Evolutionary conservation across 164 flowering plant genomes (phyloP).

Genomic region (grape (Vitis vinifera)): ASM3070453v1 NC_081811.1:25980501-25981000

Average conservation of each 20-base stretch:
- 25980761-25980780: constrained; percentile 78
- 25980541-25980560: background rate
- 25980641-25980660: constrained; percentile 90
- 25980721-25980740: constrained; percentile 89
- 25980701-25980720: constrained; percentile 80
- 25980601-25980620: background rate
- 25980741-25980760: constrained; percentile 86
- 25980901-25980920: constrained; percentile 82
- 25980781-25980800: constrained; percentile 68
- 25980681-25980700: constrained; percentile 66
- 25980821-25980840: constrained; percentile 3
- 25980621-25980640: constrained; percentile 32
- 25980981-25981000: constrained; percentile 72
- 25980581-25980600: background rate
- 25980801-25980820: constrained; percentile 16
- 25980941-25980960: constrained; percentile 61
- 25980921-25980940: constrained; percentile 80
- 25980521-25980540: background rate
- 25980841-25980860: constrained; percentile 26
- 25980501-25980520: background rate
- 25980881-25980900: constrained; percentile 73
- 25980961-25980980: constrained; percentile 63
- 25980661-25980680: constrained; percentile 59
- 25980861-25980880: constrained; percentile 84
- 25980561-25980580: background rate